Percentiles rank a stretch among this genome's conserved stretches.
Evolutionary conservation across 2,329 filamentous ascomycete species (phyloP).

Genomic region (Ophiocordyceps camponoti-floridani): DNA sequence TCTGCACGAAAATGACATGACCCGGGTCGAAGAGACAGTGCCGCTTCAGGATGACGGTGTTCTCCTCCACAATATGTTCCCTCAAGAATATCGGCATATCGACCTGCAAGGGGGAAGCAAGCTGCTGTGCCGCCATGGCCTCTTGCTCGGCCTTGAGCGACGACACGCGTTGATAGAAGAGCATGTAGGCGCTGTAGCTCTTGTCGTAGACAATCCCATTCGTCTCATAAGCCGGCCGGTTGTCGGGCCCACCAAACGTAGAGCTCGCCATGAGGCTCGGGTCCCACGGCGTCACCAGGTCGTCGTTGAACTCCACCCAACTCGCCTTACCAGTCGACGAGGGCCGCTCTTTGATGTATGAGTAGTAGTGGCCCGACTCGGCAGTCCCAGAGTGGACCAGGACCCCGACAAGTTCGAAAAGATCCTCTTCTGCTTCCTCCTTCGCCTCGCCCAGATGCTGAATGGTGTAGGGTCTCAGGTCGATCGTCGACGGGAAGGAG

Average conservation of each 20-base stretch:
- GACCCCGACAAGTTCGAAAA: constrained; percentile 88
- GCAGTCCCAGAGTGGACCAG: constrained; percentile 86
- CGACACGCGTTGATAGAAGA: constrained; percentile 80
- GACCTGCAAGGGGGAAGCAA: constrained; percentile 20
- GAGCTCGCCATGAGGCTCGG: constrained; percentile 51
- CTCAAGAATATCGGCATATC: constrained; percentile 25
- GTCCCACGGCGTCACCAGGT: constrained; percentile 62
- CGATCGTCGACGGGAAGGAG: constrained; percentile 64
- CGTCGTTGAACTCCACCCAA: constrained; percentile 94
- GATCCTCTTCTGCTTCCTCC: constrained; percentile 38
- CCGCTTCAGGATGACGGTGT: constrained; percentile 53
- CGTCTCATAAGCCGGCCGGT: constrained; percentile 26
- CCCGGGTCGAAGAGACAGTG: constrained; percentile 64
- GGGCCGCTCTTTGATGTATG: constrained; percentile 72
- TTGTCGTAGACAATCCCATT: constrained; percentile 40
- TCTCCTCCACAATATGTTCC: constrained; percentile 51
- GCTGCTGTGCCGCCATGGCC: constrained; percentile 15
- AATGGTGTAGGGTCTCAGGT: constrained; percentile 84
- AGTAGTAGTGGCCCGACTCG: constrained; percentile 94
- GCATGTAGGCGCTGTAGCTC: constrained; percentile 83
- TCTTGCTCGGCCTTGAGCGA: constrained; percentile 38
- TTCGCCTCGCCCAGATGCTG: constrained; percentile 54
- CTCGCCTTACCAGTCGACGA: constrained; percentile 24
- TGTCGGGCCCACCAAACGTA: constrained; percentile 62
- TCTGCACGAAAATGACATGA: constrained; percentile 49